Evolutionary conservation across 148 eudicot genomes (phyloP).

Genomic region (Spergularia bocconei): DNA sequence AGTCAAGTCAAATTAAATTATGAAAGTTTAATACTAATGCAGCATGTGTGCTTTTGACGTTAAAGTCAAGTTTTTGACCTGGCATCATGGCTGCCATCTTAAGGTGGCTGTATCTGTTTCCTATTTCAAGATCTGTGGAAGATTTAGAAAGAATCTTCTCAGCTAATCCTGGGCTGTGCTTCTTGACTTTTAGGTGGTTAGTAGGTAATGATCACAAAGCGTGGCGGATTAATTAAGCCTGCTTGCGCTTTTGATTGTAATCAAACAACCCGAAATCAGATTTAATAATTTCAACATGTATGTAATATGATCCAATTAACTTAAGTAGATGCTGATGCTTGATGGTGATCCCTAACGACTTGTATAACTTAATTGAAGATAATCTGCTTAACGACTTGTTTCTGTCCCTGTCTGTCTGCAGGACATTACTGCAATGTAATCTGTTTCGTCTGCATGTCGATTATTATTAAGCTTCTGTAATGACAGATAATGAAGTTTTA

Average conservation of each 20-base stretch:
- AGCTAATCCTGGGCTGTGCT: slow-evolving; percentile 1
- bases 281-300: background rate
- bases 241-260: background rate
- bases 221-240: background rate
- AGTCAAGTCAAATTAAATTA: background rate
- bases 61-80: background rate
- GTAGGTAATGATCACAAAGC: background rate
- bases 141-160: slow-evolving; percentile 1
- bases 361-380: background rate
- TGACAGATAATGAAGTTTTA: background rate
- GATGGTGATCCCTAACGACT: slow-evolving; percentile 7
- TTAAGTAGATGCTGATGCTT: background rate
- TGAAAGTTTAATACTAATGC: background rate
- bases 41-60: background rate
- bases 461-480: background rate
- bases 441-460: background rate
- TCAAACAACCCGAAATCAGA: background rate
- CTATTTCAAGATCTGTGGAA: slow-evolving; percentile 1
- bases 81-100: background rate
- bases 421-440: background rate
- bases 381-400: background rate
- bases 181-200: background rate
- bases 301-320: background rate
- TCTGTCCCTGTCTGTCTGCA: background rate
- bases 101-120: background rate